Evolutionary conservation across 257 asterid species (phyloP).

Genomic region (Pogostemon cablin): DNA sequence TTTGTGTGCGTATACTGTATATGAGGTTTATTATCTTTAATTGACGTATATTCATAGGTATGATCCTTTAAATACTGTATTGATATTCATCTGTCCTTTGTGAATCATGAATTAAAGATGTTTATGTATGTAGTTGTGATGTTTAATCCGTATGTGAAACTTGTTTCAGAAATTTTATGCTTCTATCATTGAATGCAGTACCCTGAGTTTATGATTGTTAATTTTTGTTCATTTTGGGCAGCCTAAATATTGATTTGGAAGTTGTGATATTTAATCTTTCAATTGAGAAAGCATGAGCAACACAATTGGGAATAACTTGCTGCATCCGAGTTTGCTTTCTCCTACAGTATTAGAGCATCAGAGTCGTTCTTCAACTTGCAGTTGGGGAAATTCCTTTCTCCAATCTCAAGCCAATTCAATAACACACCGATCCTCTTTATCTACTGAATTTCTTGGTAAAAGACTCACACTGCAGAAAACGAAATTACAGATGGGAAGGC

Average conservation of each 20-base stretch:
- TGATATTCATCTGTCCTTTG: neutral
- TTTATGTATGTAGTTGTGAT: conserved; percentile 22
- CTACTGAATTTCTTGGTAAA: conserved; percentile 56
- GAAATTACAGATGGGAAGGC: conserved; percentile 62
- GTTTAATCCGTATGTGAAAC: neutral
- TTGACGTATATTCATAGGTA: neutral
- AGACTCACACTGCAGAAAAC: conserved; percentile 47
- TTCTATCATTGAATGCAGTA: neutral
- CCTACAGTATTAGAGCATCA: conserved; percentile 58
- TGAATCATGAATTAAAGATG: neutral
- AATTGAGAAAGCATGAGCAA: conserved; percentile 64
- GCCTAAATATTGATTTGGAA: conserved; percentile 31
- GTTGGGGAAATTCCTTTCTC: conserved; percentile 68
- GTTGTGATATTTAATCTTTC: conserved; percentile 30
- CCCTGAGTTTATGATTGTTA: conserved; percentile 4
- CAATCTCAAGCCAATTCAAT: conserved; percentile 65
- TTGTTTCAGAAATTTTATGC: neutral
- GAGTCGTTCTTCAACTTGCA: conserved; percentile 58
- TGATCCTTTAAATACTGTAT: conserved; percentile 11
- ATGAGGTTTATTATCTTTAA: neutral
- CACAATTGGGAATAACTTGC: conserved; percentile 77
- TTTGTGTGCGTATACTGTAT: neutral
- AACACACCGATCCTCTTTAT: conserved; percentile 56
- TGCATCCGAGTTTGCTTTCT: conserved; percentile 68
- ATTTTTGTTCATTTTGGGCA: conserved; percentile 16